Base-by-base conservation (phyloP, 1,139 yeast genomes). In the Suhomyces atakaporum region DNA sequence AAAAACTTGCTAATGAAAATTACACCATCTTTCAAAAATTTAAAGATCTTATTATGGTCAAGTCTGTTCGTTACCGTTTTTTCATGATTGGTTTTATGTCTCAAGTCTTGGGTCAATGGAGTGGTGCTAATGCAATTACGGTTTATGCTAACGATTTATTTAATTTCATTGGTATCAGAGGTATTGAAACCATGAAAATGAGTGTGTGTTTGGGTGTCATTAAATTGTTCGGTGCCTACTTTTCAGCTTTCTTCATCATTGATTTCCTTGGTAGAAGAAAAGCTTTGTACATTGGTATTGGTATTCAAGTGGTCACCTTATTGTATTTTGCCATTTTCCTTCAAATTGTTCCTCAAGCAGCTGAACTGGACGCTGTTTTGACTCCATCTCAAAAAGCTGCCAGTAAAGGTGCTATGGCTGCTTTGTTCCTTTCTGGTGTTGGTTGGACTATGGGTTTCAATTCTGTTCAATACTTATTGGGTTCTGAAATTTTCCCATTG, bases 21-120 rank as follows among this genome's bases (percentile, higher is more conserved):
- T 45, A 42, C 38, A 35, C 45, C 9, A 29, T 43, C 6, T 33
- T 45, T 27, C 31, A 42, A 15, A 40, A 51, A 33, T 36, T 70
- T 18, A 62, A 51, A 37, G 73, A 72, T 38, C 49, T 75, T 21
- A 33, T 68, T 14, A 33, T 56, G 2, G 64, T 58, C 38, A 66
- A 53, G 46, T 67, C 69, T 29, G 60, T 65, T 40, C 61, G 69
- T 40, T 69, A 73, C 50, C 62, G 77, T 50, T 70, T 80, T 51
- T 54, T 74, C 23, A 52, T 50, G 24, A 58, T 74, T 25, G 68
- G 77, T 20, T 54, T 69, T 25, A 54, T 63, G 38, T 61, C 77
- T 7, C 80, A 78, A 47, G 41, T 79, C 31, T 62, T 79, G 36
- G 78, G 80, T 33, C 84, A 79, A 58, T 77, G 82, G 76, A 65